Evolutionary conservation across 129 eudicot genomes (phyloP).

Genomic region (Arctium minus): DNA sequence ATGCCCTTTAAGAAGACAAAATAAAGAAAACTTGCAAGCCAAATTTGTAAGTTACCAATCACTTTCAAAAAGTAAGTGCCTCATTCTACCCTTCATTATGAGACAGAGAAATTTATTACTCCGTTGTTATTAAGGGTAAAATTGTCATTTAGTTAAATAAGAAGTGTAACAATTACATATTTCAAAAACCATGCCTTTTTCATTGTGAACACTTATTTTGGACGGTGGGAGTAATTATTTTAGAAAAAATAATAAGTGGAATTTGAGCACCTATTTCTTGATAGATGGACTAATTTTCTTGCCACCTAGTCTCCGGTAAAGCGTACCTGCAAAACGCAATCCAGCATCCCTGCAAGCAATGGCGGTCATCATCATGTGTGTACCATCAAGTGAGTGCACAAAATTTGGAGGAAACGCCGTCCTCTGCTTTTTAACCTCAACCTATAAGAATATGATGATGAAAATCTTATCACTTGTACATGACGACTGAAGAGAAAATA

Average conservation of each 20-base stretch:
- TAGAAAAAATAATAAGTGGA: background rate
- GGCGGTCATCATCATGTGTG: constrained; percentile 99
- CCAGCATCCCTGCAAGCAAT: constrained; percentile 96
- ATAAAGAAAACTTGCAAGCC: too few relatives aligned
- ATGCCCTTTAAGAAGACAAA: too few relatives aligned
- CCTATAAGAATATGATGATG: constrained; percentile 32
- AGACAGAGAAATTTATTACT: too few relatives aligned
- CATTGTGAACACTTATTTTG: too few relatives aligned
- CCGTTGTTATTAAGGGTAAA: too few relatives aligned
- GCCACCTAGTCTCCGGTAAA: background rate
- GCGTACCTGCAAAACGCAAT: constrained; percentile 81
- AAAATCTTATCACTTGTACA: constrained; percentile 1
- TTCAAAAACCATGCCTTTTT: too few relatives aligned
- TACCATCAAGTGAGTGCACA: constrained; percentile 93
- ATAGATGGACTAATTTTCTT: background rate
- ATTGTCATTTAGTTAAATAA: too few relatives aligned
- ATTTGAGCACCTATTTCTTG: background rate
- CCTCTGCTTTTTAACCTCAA: constrained; percentile 72
- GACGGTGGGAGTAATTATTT: background rate
- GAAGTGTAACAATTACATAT: too few relatives aligned
- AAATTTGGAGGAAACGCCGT: constrained; percentile 97
- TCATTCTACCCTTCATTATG: too few relatives aligned
- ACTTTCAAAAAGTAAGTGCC: too few relatives aligned
- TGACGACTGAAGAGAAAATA: background rate
- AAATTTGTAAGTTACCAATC: too few relatives aligned